These are phyloP conservation scores for Penicillium brasilianum DNA, from an alignment of 2,329 filamentous ascomycete genomes.

Conservation along the genomic window DNA sequence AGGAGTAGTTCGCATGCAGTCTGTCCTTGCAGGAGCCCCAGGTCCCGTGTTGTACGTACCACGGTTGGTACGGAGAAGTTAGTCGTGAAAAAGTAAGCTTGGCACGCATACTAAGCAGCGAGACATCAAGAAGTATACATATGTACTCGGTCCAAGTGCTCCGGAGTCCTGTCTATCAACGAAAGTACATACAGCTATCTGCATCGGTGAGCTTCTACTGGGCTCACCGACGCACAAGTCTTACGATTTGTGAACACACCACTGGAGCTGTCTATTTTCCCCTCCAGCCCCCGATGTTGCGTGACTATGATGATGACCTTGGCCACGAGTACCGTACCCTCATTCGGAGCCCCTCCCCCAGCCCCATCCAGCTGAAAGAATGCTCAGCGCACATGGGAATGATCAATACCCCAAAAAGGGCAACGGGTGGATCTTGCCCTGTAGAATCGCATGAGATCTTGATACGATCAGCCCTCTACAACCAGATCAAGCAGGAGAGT, in stretches of 20 bases:
- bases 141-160: background rate
- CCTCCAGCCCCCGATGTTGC: background rate
- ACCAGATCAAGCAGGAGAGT: slow-evolving; percentile 1
- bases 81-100: background rate
- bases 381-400: slow-evolving; percentile 1
- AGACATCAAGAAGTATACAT: background rate
- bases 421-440: background rate
- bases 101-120: background rate
- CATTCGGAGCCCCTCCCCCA: background rate
- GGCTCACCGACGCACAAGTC: background rate
- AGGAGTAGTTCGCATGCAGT: slow-evolving; percentile 31
- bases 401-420: background rate
- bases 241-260: background rate
- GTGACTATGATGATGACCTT: slow-evolving; percentile 3
- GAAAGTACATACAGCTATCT: background rate
- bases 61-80: background rate
- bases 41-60: background rate
- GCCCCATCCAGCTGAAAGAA: background rate
- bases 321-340: background rate
- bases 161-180: background rate
- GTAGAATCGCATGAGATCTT: background rate
- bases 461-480: background rate
- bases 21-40: slow-evolving; percentile 25
- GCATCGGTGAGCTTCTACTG: background rate
- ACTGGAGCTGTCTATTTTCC: background rate